phyloP scores from a whole-genome alignment of 2,329 filamentous ascomycete genomes.

The Xylaria sp. region DNA sequence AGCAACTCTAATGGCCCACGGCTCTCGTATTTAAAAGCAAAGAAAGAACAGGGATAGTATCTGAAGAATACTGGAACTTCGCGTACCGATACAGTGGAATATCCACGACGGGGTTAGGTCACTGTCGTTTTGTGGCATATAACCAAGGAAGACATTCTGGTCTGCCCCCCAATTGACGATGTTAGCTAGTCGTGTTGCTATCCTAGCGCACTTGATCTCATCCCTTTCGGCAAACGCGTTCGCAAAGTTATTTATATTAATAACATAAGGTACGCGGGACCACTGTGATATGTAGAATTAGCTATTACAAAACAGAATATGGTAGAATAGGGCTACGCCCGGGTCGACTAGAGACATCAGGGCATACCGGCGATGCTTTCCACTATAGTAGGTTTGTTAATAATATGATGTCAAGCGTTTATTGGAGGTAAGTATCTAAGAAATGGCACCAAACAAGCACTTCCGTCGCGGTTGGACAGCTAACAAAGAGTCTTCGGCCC shows the following conservation, averaged over 20 bases:
- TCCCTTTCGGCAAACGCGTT: slow-evolving; percentile 4
- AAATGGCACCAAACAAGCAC: not conserved
- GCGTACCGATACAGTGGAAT: slow-evolving; percentile 18
- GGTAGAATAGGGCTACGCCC: not conserved
- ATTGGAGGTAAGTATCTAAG: not conserved
- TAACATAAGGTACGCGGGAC: not conserved
- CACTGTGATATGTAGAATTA: slow-evolving; percentile 1
- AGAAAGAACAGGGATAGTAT: not conserved
- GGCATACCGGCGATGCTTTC: slow-evolving; percentile 12
- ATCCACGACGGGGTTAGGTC: not conserved
- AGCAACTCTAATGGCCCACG: not conserved
- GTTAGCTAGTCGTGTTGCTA: not conserved
- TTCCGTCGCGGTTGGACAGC: not conserved
- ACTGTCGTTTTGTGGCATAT: not conserved
- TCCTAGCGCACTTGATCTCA: not conserved
- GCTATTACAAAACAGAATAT: not conserved
- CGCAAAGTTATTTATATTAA: not conserved
- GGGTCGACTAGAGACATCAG: not conserved
- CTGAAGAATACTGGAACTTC: not conserved
- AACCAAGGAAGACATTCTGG: not conserved
- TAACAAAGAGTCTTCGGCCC: not conserved
- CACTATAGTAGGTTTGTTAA: slow-evolving; percentile 9
- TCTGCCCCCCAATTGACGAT: not conserved
- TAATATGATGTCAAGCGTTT: not conserved
- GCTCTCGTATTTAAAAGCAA: not conserved